Evolutionary conservation across 2,329 filamentous ascomycete species (phyloP), one percentile per base, ranked within the genome.

Genomic region (Colletotrichum australisinense): DNA sequence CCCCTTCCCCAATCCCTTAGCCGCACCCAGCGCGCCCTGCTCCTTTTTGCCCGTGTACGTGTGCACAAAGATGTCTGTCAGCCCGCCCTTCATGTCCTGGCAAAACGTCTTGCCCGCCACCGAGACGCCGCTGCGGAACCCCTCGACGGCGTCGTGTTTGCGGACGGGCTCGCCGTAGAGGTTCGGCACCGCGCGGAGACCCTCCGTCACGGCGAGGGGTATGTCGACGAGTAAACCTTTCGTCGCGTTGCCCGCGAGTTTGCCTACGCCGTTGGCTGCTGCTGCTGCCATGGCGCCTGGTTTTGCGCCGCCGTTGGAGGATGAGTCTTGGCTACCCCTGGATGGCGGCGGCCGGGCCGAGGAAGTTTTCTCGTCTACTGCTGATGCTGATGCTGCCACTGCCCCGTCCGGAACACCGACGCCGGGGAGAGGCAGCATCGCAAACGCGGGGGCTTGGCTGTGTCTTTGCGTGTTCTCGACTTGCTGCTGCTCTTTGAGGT

Each of bases 171-270:
- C 75, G 1, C 75, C 75, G 62, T 73, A 76, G 4, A 76, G 56
- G 42, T 71, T 69, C 2, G 75, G 75, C 9, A 76, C 75, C 1
- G 73, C 75, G n/a, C 75, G 67, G 24, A 76, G 55, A 9, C 75
- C 75, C 42, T 76, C 75, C 2, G 75, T 75, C 24, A 72, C 75
- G 1, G 75, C 75, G 16, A 76, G 57, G 2, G 75, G 75, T 0
- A 76, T 75, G 26, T 74, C 73, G 2, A 76, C 75, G 4, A 93
- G 93, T 0, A 91, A 88, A 74, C 90, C 91, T 59, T 93, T 82
- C 0, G 90, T 86, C 32, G 91, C 89, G 49, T 88, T 88, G 8
- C 67, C 65, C 19, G 92, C 86, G 24, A 94, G 22, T 90, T 84
- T 4, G 89, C 89, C 74, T 89, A 89, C 0, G 87, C 87, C 2